phyloP scores from a whole-genome alignment of 257 asterid genomes.

The Solanum corneliomulleri region DNA sequence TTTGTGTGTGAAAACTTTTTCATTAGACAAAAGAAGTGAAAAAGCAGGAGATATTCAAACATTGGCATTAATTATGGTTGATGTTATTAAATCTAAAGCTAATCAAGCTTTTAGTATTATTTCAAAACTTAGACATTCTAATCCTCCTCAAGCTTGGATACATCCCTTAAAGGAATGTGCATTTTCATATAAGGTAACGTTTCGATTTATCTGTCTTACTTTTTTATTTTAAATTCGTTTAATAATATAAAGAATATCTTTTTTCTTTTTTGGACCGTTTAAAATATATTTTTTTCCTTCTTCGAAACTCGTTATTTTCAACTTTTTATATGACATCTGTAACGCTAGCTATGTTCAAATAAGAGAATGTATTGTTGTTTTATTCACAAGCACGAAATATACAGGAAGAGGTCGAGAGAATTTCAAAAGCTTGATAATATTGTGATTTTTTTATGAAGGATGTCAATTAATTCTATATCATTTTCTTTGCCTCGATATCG shows the following conservation, averaged over 20 bases:
- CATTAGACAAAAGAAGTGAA: constrained; percentile 17
- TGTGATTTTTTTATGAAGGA: no score
- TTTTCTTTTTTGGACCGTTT: not conserved
- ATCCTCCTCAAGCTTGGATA: not conserved
- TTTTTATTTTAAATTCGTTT: no score
- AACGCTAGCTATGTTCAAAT: not conserved
- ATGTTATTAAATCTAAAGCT: constrained; percentile 4
- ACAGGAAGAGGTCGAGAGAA: not conserved
- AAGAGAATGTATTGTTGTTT: not conserved
- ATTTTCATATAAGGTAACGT: not conserved
- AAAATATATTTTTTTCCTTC: not conserved
- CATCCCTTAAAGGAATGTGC: not conserved
- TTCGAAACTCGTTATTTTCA: not conserved
- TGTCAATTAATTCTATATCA: no score
- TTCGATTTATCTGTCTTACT: not conserved
- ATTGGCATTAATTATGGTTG: constrained; percentile 12
- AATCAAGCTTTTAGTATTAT: not conserved
- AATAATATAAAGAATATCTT: fast-evolving
- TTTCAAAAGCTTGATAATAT: not conserved
- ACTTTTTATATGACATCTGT: not conserved
- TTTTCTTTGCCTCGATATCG: not conserved
- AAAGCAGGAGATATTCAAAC: not conserved
- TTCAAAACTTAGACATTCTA: not conserved
- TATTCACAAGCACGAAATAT: no score
- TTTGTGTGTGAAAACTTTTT: constrained; percentile 39